Conservation (phyloP, 2,329 filamentous ascomycete species). For the Ceratocystis huliohia region DNA sequence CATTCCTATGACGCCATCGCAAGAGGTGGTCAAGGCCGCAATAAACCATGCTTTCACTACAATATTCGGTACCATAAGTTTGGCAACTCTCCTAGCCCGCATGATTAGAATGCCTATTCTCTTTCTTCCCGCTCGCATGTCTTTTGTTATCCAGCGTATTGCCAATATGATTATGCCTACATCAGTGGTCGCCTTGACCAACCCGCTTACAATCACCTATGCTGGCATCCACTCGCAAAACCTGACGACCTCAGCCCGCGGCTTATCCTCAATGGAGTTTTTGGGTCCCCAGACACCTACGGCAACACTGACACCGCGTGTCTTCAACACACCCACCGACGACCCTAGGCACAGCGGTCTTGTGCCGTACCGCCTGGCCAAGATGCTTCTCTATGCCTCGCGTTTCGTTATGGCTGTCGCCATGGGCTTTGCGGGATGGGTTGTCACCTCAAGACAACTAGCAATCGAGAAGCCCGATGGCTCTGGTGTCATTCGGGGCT, state of each 20-base stretch:
- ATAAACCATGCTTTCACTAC: slow-evolving; percentile 70
- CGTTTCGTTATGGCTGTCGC: slow-evolving; percentile 82
- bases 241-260: slow-evolving; percentile 62
- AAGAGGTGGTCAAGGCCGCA: slow-evolving; percentile 71
- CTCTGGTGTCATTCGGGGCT: slow-evolving; percentile 50
- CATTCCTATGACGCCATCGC: slow-evolving; percentile 61
- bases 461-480: slow-evolving; percentile 45
- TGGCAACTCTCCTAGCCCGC: slow-evolving; percentile 71
- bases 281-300: slow-evolving; percentile 60
- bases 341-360: slow-evolving; percentile 35
- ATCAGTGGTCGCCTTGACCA: slow-evolving; percentile 72
- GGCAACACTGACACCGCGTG: slow-evolving; percentile 52
- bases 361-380: slow-evolving; percentile 81
- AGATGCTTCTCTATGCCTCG: slow-evolving; percentile 80
- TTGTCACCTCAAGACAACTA: slow-evolving; percentile 74
- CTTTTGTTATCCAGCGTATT: slow-evolving; percentile 54
- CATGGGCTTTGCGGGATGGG: slow-evolving; percentile 92
- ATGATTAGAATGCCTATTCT: slow-evolving; percentile 75
- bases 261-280: slow-evolving; percentile 70
- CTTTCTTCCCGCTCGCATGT: slow-evolving; percentile 59
- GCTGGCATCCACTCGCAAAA: slow-evolving; percentile 85
- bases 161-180: slow-evolving; percentile 73
- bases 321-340: slow-evolving; percentile 34
- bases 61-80: slow-evolving; percentile 82
- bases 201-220: slow-evolving; percentile 84